Evolutionary conservation across 768 basidiomycete genomes (phyloP).

Genomic region (Russula olivacea): DNA sequence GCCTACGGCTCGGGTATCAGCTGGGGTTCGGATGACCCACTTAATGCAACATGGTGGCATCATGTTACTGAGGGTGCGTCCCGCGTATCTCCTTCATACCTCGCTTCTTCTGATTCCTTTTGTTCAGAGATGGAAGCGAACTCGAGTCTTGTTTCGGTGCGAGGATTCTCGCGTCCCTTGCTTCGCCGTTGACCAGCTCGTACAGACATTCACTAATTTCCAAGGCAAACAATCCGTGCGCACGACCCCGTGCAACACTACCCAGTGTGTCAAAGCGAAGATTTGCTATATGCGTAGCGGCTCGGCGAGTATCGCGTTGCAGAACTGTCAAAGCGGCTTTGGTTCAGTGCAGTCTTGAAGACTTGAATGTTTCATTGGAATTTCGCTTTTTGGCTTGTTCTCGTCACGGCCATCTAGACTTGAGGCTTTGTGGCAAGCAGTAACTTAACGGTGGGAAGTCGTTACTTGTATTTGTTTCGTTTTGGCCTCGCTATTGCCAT

Average conservation of each 20-base stretch:
- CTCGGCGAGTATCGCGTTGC: slow-evolving; percentile 51
- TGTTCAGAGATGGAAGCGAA: slow-evolving; percentile 52
- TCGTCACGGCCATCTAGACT: background rate
- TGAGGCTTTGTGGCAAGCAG: background rate
- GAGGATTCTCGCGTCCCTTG: slow-evolving; percentile 2
- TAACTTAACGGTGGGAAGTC: background rate
- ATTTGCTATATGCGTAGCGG: slow-evolving; percentile 77
- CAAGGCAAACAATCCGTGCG: slow-evolving; percentile 66
- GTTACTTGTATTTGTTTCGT: background rate
- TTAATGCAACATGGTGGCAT: slow-evolving; percentile 85
- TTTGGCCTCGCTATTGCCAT: background rate
- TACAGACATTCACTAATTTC: slow-evolving; percentile 57
- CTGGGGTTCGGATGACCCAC: slow-evolving; percentile 59
- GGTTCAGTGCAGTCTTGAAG: slow-evolving; percentile 49
- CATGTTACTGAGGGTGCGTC: slow-evolving; percentile 62
- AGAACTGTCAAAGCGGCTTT: slow-evolving; percentile 58
- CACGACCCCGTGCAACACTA: slow-evolving; percentile 51
- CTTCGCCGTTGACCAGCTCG: background rate
- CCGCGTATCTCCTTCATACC: background rate
- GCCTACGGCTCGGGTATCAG: slow-evolving; percentile 54
- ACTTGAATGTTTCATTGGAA: background rate
- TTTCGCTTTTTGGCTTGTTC: background rate
- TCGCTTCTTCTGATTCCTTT: background rate
- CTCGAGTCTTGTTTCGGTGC: slow-evolving; percentile 51
- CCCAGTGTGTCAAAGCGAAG: slow-evolving; percentile 56